phyloP scores from a whole-genome alignment of 2,329 filamentous ascomycete genomes.

The Xylariaceae sp. region DNA sequence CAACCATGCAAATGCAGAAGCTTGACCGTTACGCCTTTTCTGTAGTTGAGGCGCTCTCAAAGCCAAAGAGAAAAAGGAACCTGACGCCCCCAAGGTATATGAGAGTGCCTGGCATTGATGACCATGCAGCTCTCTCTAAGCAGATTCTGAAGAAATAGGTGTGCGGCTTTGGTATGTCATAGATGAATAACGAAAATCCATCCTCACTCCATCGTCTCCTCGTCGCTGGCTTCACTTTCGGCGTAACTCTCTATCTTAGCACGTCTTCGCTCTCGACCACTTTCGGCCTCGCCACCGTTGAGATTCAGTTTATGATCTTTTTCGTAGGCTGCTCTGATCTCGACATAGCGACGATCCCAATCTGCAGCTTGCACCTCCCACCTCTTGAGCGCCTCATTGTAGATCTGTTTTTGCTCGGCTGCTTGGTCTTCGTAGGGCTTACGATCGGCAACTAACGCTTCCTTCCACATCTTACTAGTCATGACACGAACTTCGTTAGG shows the following conservation, averaged over 20 bases:
- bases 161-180: no score
- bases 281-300: slow-evolving; percentile 22
- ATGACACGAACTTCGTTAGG: slow-evolving; percentile 82
- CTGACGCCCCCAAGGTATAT: no score
- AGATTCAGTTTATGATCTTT: slow-evolving; percentile 46
- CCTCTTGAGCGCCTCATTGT: slow-evolving; percentile 52
- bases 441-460: slow-evolving; percentile 64
- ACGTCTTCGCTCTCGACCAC: slow-evolving; percentile 27
- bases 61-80: no score
- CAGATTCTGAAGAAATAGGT: no score
- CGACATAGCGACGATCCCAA: slow-evolving; percentile 68
- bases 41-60: no score
- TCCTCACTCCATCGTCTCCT: slow-evolving; percentile 25
- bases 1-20: no score
- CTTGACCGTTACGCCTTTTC: no score
- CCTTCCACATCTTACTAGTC: slow-evolving; percentile 88
- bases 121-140: no score
- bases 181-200: no score
- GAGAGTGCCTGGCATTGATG: no score
- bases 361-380: slow-evolving; percentile 60
- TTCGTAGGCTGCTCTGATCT: slow-evolving; percentile 50
- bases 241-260: slow-evolving; percentile 36
- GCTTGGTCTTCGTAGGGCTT: slow-evolving; percentile 75
- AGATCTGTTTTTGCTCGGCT: slow-evolving; percentile 63
- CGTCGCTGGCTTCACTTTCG: slow-evolving; percentile 35